phyloP scores from a whole-genome alignment of 805 yeast genomes.

The Wickerhamomyces queroliae region DNA sequence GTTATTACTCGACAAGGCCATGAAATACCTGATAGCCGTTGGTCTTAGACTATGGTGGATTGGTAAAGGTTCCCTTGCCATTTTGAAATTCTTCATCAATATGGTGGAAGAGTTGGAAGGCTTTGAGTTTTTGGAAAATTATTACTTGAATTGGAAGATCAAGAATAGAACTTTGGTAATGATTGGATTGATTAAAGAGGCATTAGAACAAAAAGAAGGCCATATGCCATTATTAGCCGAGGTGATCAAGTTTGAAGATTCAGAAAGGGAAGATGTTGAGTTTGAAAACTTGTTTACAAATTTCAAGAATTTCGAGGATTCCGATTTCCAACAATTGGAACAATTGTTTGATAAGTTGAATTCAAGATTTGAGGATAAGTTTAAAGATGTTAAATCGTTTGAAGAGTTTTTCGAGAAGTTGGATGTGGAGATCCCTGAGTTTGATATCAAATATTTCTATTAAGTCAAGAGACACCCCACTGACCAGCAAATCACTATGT shows the following conservation, averaged over 20 bases:
- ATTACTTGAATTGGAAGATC: conserved; percentile 15
- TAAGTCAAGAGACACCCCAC: neutral
- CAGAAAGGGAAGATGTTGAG: conserved; percentile 8
- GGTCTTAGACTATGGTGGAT: conserved; percentile 8
- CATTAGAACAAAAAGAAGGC: conserved; percentile 4
- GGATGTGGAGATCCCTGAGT: conserved; percentile 15
- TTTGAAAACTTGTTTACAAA: conserved; percentile 5
- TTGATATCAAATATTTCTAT: conserved; percentile 9
- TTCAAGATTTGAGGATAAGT: conserved; percentile 10
- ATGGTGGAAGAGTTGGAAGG: conserved; percentile 16
- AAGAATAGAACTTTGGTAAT: conserved; percentile 8
- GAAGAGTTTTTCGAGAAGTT: conserved; percentile 9
- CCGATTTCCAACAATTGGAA: conserved; percentile 8
- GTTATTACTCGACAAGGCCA: conserved; percentile 9
- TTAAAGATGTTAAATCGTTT: conserved; percentile 3
- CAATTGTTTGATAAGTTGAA: conserved; percentile 9
- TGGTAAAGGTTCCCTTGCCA: conserved; percentile 3
- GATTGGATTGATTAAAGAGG: conserved; percentile 12
- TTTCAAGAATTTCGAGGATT: conserved; percentile 2
- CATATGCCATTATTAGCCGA: conserved; percentile 6
- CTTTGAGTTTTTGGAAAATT: conserved; percentile 9
- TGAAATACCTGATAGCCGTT: conserved; percentile 4
- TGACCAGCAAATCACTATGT: too few species aligned
- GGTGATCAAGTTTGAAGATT: conserved; percentile 4
- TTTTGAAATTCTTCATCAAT: conserved; percentile 11